Percentiles rank a stretch among this genome's conserved stretches.
Evolutionary conservation across 495 filamentous ascomycete genomes (phyloP).

Genomic region (Aeminium ludgeri): DNA sequence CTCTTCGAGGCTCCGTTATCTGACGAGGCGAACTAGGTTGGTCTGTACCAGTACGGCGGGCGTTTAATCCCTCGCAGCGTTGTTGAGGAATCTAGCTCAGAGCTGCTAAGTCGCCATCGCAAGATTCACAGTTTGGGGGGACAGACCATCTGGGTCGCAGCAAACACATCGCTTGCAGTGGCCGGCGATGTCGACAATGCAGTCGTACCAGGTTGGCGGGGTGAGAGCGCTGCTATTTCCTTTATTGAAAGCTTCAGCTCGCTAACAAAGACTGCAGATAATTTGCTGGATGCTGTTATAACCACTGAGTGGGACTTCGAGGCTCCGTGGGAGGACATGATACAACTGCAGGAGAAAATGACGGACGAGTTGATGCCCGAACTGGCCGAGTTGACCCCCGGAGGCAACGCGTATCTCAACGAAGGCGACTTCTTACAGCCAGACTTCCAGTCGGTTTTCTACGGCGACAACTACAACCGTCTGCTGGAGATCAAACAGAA

Average conservation of each 20-base stretch:
- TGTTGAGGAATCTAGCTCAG: slow-evolving; percentile 31
- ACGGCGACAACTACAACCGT: slow-evolving; percentile 4
- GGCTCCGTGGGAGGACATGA: slow-evolving; percentile 25
- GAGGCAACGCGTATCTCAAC: slow-evolving; percentile 6
- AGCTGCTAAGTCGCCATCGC: slow-evolving; percentile 24
- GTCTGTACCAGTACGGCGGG: slow-evolving; percentile 37
- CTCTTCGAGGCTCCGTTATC: too few relatives aligned
- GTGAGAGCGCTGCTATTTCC: slow-evolving; percentile 19
- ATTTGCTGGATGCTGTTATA: too few relatives aligned
- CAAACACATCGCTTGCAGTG: slow-evolving; percentile 26
- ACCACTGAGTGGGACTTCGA: slow-evolving; percentile 25
- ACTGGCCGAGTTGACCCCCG: slow-evolving; percentile 21
- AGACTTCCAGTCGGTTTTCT: slow-evolving; percentile 3
- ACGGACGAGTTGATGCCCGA: slow-evolving; percentile 30
- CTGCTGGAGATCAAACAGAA: slow-evolving; percentile 7
- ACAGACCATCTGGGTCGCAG: slow-evolving; percentile 29
- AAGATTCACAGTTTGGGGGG: slow-evolving; percentile 28
- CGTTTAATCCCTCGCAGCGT: slow-evolving; percentile 39
- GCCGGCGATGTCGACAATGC: slow-evolving; percentile 36
- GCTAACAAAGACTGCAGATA: slow-evolving; percentile 1
- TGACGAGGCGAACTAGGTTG: background rate
- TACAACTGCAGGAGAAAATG: slow-evolving; percentile 24
- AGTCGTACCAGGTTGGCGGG: slow-evolving; percentile 42
- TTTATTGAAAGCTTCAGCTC: too few relatives aligned
- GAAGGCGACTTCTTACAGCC: slow-evolving; percentile 7